phyloP scores from a whole-genome alignment of 1,139 yeast species.

The Suhomyces panamericanus region DNA sequence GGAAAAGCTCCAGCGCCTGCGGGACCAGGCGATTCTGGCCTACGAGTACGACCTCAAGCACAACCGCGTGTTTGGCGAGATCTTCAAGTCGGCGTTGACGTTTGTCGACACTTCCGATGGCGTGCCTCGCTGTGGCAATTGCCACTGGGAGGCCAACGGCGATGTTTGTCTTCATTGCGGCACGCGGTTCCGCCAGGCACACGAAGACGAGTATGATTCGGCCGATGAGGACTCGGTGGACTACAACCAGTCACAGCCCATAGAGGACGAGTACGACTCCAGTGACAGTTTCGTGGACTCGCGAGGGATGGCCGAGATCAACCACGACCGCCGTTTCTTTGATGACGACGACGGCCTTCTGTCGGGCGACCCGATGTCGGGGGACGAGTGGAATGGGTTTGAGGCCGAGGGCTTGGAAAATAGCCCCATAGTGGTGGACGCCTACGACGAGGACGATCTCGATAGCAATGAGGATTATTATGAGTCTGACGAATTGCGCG shows the following conservation, averaged over 20 bases:
- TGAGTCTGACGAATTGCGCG: constrained; percentile 17
- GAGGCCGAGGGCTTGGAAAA: constrained; percentile 5
- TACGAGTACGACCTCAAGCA: constrained; percentile 41
- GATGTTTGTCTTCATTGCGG: constrained; percentile 57
- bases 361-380: constrained; percentile 8
- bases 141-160: constrained; percentile 81
- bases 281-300: constrained; percentile 28
- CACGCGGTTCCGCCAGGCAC: constrained; percentile 35
- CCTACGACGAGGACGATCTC: constrained; percentile 16
- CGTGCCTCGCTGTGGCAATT: constrained; percentile 73
- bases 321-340: constrained; percentile 12
- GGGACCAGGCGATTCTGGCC: constrained; percentile 25
- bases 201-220: constrained; percentile 31
- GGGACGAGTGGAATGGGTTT: constrained; percentile 18
- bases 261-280: constrained; percentile 20
- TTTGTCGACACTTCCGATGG: constrained; percentile 69
- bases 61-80: constrained; percentile 45
- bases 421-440: constrained; percentile 15
- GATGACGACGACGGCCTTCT: constrained; percentile 13
- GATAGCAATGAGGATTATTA: constrained; percentile 10
- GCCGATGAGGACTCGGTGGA: constrained; percentile 30
- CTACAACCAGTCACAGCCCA: constrained; percentile 3
- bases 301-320: constrained; percentile 19
- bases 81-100: constrained; percentile 53
- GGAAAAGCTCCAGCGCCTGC: constrained; percentile 23